These are phyloP conservation scores for Pyrenophora graminea DNA, from an alignment of 2,329 filamentous ascomycete species.

Conservation along the genomic window DNA sequence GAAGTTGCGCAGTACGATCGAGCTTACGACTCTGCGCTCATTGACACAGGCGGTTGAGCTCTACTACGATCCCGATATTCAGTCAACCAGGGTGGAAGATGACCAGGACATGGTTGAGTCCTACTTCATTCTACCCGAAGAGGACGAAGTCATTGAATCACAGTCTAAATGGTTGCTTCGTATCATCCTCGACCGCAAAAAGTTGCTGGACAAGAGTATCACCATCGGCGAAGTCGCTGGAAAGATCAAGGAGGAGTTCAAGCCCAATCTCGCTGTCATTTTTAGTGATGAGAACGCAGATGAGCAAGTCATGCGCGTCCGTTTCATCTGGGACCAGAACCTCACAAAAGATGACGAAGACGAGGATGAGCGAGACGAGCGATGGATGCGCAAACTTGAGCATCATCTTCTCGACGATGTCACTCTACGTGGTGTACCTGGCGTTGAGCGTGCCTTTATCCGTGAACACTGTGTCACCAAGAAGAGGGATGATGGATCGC, in stretches of 20 bases:
- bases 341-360: slow-evolving; percentile 71
- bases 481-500: slow-evolving; percentile 73
- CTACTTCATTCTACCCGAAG: slow-evolving; percentile 90
- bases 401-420: slow-evolving; percentile 88
- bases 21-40: slow-evolving; percentile 90
- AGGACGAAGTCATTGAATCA: slow-evolving; percentile 61
- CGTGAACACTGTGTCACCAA: slow-evolving; percentile 54
- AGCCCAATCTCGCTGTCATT: slow-evolving; percentile 76
- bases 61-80: slow-evolving; percentile 93
- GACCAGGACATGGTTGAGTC: slow-evolving; percentile 95
- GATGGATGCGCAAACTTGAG: slow-evolving; percentile 83
- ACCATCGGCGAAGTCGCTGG: slow-evolving; percentile 88
- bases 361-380: slow-evolving; percentile 75
- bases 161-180: slow-evolving; percentile 96
- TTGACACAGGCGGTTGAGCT: slow-evolving; percentile 93
- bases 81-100: slow-evolving; percentile 80
- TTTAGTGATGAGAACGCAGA: slow-evolving; percentile 99
- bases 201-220: slow-evolving; percentile 92
- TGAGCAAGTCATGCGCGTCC: slow-evolving; percentile 89
- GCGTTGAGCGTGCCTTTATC: slow-evolving; percentile 90
- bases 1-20: slow-evolving; percentile 84
- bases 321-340: slow-evolving; percentile 67
- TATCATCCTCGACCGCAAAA: slow-evolving; percentile 89
- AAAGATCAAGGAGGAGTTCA: slow-evolving; percentile 87
- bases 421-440: slow-evolving; percentile 85